Percentiles rank a stretch among this genome's conserved stretches.
Conservation (phyloP, 345 rosid genomes). For the Ceriops zippeliana region DNA sequence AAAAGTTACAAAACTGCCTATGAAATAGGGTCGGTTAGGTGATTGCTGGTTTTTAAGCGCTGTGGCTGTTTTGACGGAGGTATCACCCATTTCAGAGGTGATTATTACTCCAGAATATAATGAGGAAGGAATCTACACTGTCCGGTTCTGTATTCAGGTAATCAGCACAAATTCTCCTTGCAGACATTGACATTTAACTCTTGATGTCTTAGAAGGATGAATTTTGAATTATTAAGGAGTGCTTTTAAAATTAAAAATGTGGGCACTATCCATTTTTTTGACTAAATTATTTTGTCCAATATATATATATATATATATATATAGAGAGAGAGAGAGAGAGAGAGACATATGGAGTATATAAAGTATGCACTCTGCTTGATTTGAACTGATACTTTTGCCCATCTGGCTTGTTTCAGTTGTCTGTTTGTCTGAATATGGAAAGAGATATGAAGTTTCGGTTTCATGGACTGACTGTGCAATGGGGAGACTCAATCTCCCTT, state of each 20-base stretch:
- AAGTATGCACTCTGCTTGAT: too few species aligned
- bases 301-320: too few species aligned
- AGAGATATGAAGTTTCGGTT: not conserved
- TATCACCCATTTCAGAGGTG: constrained; percentile 86
- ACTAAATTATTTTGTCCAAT: too few species aligned
- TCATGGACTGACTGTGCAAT: not conserved
- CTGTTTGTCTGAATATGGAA: not conserved
- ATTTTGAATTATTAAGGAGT: too few species aligned
- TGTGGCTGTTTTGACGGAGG: constrained; percentile 95
- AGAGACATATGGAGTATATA: too few species aligned
- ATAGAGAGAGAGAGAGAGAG: too few species aligned
- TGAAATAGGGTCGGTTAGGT: constrained; percentile 84
- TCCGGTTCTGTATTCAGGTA: constrained; percentile 99
- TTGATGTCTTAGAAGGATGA: not conserved
- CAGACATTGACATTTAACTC: not conserved
- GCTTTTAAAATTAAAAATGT: too few species aligned
- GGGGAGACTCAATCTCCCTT: not conserved
- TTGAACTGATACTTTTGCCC: too few species aligned
- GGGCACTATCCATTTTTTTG: too few species aligned
- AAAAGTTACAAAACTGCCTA: constrained; percentile 12
- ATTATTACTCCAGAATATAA: constrained; percentile 95
- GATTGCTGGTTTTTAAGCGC: constrained; percentile 99
- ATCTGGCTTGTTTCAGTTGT: too few species aligned
- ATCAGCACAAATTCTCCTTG: constrained; percentile 12
- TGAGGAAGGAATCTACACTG: constrained; percentile 98